Percentiles rank a stretch among this genome's conserved stretches.
Evolutionary conservation across 345 rosid genomes (phyloP).

Genomic region (Citrus cavaleriei): DNA sequence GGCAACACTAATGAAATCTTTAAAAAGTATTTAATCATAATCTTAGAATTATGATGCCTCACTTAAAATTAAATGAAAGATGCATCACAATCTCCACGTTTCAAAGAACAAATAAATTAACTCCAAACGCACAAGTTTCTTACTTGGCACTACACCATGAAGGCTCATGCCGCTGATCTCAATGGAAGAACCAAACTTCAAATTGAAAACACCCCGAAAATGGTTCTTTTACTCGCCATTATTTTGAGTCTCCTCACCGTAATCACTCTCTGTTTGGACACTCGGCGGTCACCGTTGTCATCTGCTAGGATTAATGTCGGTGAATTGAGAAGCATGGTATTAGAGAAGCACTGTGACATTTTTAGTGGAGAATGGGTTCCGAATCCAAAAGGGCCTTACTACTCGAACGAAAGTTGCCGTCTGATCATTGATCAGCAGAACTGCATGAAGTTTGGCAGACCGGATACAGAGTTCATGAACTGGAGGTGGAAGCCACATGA

Average conservation of each 20-base stretch:
- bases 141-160: background rate
- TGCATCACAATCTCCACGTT: background rate
- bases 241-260: conserved; percentile 18
- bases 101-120: background rate
- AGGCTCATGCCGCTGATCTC: background rate
- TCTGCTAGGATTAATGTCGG: background rate
- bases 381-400: conserved; percentile 22
- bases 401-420: conserved; percentile 33
- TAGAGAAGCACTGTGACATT: conserved; percentile 28
- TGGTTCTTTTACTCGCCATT: conserved; percentile 15
- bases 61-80: background rate
- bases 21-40: background rate
- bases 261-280: conserved; percentile 20
- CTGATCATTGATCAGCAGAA: conserved; percentile 37
- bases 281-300: background rate
- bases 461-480: conserved; percentile 38
- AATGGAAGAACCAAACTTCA: conserved; percentile 2
- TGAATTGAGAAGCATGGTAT: background rate
- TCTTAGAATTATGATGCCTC: background rate
- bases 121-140: background rate
- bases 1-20: background rate
- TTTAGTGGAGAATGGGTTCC: conserved; percentile 40
- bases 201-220: conserved; percentile 20
- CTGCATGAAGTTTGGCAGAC: conserved; percentile 49
- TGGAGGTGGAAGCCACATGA: conserved; percentile 55